Base-by-base conservation (phyloP, 805 yeast species). In the Kodamaea sagamina region DNA sequence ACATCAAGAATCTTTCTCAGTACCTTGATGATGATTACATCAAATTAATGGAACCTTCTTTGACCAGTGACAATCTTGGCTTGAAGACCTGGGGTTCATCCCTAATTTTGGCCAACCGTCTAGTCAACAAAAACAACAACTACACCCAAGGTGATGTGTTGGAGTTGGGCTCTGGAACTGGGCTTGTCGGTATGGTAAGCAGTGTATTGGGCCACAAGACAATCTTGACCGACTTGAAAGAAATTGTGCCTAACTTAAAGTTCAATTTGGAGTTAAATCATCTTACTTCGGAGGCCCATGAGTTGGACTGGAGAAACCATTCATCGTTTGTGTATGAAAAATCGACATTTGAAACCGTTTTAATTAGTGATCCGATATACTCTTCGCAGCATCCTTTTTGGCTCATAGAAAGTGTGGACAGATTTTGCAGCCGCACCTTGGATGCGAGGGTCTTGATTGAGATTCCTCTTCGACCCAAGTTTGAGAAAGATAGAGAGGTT, bases 51-150 rank as follows among this genome's bases (percentile, higher is more conserved):
- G 99, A 92, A 56, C 98, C 98, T 0, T 81, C 95, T 0, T 67
- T 92, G 47, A 87, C 97, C 0, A 78, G 81, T 28, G 99, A 93
- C 62, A 86, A 84, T 48, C 66, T 93, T 16, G 99, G 99, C 0
- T 72, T 89, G 59, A 89, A 92, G 49, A 92, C 99, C 0, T 92
- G 99, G 99, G 99, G 98, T 0, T 86, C 97, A 0, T 81, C 97
- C 0, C 65, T 86, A 18, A 74, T 88, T 4, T 65, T 93, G 17
- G 75, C 93, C 3, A 67, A 74, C 25, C 62, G 85, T 18, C 58
- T 88, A 3, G 59, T 74, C 4, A 51, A 59, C 19, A 32, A 42
- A n/a, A 17, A 49, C n/a, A 38, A 47, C 1, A 34, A 43, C 4
- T 58, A 58, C 21, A 48, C 63, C 3, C 17, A 36, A 11, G 61